Base-by-base conservation (phyloP, 2,329 filamentous ascomycete genomes). In the Fusarium xylarioides region DNA sequence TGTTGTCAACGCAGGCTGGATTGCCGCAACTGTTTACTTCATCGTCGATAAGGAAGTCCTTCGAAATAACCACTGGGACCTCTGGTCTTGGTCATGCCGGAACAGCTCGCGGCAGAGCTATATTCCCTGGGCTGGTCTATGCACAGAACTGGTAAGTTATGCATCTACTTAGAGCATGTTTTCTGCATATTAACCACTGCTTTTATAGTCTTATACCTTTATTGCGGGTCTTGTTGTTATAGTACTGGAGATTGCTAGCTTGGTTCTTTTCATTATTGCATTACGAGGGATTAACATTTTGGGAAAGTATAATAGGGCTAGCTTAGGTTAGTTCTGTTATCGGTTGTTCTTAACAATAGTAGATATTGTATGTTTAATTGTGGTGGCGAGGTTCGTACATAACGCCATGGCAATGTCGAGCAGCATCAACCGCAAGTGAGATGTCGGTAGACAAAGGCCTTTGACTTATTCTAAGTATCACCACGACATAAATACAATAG, bases 21-120 rank as follows among this genome's bases (percentile, higher is more conserved):
- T 67, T 0, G 46, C 46, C 2, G 53, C 46, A n/a, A 47, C 53
- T 1, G 11, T 67, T 5, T 67, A 67, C 40, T 50, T 67, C 0
- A 67, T 67, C 2, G 53, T 67, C 2, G 64, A 67, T 4, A 67
- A 67, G 11, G 64, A 67, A 21, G 62, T 67, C 0, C 63, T 67
- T 3, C 30, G 10, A 0, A 67, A 61, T 3, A 67, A 67, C 11
- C 64, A 67, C 5, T 67, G 64, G 64, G 64, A 67, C 16, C 64
- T 67, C 1, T 67, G 64, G 64, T 67, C 64, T 23, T 67, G 64
- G 64, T 67, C 64, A 1, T 67, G 64, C 7, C 46, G 44, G 1
- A 67, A 67, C 4, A 67, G 23, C n/a, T 46, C 64, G 1, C 46
- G 64, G 28, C 53, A 67, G 14, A 67, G 64, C 11, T 67, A 67